Percentiles rank a stretch among this genome's conserved stretches.
Evolutionary conservation across 495 filamentous ascomycete species (phyloP).

Genomic region (Penicillium mononematosum): DNA sequence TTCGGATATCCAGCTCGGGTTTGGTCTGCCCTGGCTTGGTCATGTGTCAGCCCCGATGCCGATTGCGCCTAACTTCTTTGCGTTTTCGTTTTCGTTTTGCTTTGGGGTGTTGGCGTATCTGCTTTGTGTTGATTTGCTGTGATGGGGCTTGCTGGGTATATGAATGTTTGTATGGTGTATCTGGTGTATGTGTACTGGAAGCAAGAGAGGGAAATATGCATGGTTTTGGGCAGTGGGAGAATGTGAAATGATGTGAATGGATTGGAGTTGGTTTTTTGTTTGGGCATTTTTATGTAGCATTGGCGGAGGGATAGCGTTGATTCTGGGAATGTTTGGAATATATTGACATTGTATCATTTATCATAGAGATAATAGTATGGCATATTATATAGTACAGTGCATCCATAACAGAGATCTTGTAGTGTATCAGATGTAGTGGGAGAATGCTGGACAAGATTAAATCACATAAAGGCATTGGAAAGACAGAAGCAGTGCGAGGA

Average conservation of each 20-base stretch:
- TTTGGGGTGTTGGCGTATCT: neutral
- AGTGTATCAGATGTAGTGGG: neutral
- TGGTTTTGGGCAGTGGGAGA: neutral
- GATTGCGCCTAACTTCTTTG: neutral
- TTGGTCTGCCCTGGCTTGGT: neutral
- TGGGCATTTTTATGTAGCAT: neutral
- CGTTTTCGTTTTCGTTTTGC: conserved; percentile 1
- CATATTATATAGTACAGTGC: conserved; percentile 14
- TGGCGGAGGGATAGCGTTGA: neutral
- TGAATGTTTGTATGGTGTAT: neutral
- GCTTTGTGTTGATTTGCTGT: neutral
- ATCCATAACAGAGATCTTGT: neutral
- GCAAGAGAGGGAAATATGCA: neutral
- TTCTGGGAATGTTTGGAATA: conserved; percentile 4
- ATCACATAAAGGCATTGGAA: conserved; percentile 19
- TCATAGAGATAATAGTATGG: conserved; percentile 6
- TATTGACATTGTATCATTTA: conserved; percentile 20
- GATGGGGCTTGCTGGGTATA: neutral
- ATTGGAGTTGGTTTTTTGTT: neutral
- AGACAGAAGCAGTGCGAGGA: neutral
- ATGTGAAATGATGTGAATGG: neutral
- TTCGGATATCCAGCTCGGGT: neutral
- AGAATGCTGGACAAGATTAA: conserved; percentile 14
- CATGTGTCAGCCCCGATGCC: neutral
- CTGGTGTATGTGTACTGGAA: neutral